Conservation (phyloP, 768 basidiomycete genomes). For the Amyloporia xantha region DNA sequence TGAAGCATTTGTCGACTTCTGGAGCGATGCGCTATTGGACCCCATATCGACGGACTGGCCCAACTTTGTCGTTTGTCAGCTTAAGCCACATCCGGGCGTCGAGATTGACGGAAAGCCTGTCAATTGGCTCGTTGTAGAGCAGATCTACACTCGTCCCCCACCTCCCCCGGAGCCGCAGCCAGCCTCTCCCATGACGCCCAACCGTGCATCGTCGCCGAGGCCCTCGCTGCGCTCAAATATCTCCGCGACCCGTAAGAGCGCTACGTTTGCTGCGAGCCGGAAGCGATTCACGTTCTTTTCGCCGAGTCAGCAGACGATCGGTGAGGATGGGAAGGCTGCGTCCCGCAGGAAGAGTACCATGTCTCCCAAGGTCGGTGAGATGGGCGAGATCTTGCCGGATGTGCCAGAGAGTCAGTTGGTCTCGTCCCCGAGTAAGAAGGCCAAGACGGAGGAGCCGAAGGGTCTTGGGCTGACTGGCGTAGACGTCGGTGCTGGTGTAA, state of each 20-base stretch:
- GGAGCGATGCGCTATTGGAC: conserved; percentile 69
- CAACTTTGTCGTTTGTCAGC: conserved; percentile 61
- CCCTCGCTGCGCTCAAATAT: conserved; percentile 22
- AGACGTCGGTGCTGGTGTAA: neutral
- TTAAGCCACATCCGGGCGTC: conserved; percentile 35
- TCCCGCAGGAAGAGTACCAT: conserved; percentile 19
- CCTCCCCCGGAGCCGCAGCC: conserved; percentile 25
- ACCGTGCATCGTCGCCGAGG: conserved; percentile 24
- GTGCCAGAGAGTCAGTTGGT: conserved; percentile 27
- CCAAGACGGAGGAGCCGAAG: conserved; percentile 2
- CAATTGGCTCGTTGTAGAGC: conserved; percentile 67
- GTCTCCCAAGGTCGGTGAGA: conserved; percentile 48
- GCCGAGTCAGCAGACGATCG: conserved; percentile 11
- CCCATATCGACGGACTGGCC: conserved; percentile 63
- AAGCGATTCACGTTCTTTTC: conserved; percentile 63
- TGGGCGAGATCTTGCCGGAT: conserved; percentile 64
- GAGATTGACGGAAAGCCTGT: conserved; percentile 34
- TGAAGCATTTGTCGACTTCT: conserved; percentile 80
- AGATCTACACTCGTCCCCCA: conserved; percentile 38
- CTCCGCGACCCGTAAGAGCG: conserved; percentile 22
- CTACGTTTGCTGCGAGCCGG: conserved; percentile 43
- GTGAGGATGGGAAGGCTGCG: conserved; percentile 16
- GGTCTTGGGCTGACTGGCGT: neutral
- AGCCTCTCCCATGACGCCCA: conserved; percentile 11
- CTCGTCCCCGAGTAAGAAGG: conserved; percentile 8